Evolutionary conservation across 306 rosid genomes (phyloP).

Genomic region (Alnus glutinosa): DNA sequence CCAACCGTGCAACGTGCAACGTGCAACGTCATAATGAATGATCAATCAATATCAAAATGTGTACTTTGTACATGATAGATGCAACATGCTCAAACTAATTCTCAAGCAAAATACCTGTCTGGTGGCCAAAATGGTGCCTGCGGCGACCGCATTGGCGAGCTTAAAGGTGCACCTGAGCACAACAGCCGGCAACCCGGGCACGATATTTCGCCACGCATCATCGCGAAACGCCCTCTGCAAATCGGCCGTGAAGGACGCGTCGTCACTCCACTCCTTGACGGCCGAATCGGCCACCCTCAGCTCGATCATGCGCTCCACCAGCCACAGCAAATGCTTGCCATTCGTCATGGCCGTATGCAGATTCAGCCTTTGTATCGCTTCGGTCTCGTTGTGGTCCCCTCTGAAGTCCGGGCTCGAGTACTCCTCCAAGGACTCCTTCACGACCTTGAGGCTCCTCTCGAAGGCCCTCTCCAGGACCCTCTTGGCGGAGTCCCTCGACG

Average conservation of each 20-base stretch:
- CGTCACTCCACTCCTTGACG: constrained; percentile 83
- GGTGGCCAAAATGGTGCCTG: constrained; percentile 73
- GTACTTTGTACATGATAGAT: too few species aligned
- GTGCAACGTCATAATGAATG: too few species aligned
- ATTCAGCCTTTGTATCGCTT: constrained; percentile 86
- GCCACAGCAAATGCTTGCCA: constrained; percentile 76
- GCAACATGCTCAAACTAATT: too few species aligned
- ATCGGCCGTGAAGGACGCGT: constrained; percentile 65
- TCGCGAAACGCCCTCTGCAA: constrained; percentile 81
- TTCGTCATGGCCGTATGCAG: constrained; percentile 78
- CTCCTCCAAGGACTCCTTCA: constrained; percentile 85
- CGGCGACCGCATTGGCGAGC: constrained; percentile 74
- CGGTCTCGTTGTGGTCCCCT: constrained; percentile 80
- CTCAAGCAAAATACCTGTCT: constrained; percentile 50
- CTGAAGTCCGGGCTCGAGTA: constrained; percentile 82
- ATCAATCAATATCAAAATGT: neutral
- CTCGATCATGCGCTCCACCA: constrained; percentile 95
- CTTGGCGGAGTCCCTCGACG: constrained; percentile 70
- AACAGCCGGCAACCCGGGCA: constrained; percentile 82
- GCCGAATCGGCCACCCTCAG: constrained; percentile 79
- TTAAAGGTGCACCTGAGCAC: constrained; percentile 74
- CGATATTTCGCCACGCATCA: constrained; percentile 85
- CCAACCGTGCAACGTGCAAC: too few species aligned
- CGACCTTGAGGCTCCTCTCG: constrained; percentile 54
- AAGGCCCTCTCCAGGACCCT: constrained; percentile 81